phyloP scores from a whole-genome alignment of 371 early-diverging fungal genomes.

The Haplosporangium sp. region DNA sequence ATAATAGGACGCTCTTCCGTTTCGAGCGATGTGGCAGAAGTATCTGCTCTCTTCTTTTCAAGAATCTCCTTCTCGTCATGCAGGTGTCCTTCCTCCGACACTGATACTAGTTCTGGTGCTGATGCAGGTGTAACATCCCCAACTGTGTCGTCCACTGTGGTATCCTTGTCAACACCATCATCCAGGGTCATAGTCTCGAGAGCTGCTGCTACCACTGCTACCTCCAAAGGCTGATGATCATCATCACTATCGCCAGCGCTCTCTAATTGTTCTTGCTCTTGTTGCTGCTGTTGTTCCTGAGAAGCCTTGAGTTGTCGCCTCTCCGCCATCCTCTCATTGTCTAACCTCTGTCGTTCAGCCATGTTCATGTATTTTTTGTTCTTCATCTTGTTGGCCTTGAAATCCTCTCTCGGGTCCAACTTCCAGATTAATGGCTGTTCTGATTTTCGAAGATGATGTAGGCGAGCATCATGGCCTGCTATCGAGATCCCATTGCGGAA shows the following conservation, averaged over 20 bases:
- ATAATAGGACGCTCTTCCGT: constrained; percentile 4
- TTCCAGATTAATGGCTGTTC: constrained; percentile 40
- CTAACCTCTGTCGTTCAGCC: constrained; percentile 6
- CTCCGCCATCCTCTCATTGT: constrained; percentile 20
- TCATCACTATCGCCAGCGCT: not conserved
- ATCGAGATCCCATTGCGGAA: constrained; percentile 1
- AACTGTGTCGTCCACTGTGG: not conserved
- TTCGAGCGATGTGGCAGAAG: not conserved
- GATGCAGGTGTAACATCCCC: not conserved
- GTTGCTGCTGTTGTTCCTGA: constrained; percentile 19
- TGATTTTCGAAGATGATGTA: constrained; percentile 30
- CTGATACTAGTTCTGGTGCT: not conserved
- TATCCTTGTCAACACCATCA: constrained; percentile 1
- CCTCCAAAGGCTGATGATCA: too few relatives aligned
- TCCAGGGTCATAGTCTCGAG: constrained; percentile 4
- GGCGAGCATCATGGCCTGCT: constrained; percentile 9
- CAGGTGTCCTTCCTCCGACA: not conserved
- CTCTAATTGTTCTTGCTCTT: constrained; percentile 19
- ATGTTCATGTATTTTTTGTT: constrained; percentile 23
- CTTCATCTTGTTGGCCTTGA: constrained; percentile 40
- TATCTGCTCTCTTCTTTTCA: not conserved
- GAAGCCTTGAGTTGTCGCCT: constrained; percentile 18
- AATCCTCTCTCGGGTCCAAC: constrained; percentile 45
- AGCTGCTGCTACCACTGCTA: too few relatives aligned
- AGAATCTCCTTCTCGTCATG: not conserved